Evolutionary conservation across 1,284 basidiomycete species (phyloP).

Genomic region (Athelia psychrophila): DNA sequence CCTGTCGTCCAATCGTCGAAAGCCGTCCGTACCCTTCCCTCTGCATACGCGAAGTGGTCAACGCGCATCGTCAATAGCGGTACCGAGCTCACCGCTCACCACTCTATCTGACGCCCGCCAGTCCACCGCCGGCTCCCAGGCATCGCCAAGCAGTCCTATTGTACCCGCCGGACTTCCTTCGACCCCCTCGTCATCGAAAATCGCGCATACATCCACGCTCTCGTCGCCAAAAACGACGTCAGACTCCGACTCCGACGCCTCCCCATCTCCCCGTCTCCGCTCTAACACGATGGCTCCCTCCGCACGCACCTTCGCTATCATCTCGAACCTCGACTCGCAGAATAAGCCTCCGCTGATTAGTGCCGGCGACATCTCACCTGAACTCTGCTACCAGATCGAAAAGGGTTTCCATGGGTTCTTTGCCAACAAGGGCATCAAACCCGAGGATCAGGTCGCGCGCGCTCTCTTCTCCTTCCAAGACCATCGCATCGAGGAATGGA

Average conservation of each 20-base stretch:
- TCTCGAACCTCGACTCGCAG: not conserved
- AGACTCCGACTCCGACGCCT: not conserved
- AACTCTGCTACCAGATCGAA: not conserved
- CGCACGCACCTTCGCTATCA: not conserved
- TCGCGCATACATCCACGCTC: conserved; percentile 12
- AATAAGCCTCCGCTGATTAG: not conserved
- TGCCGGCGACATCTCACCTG: not conserved
- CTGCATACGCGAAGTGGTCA: no score
- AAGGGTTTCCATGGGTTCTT: not conserved
- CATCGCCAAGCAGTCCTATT: no score
- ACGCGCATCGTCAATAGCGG: no score
- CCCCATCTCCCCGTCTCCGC: not conserved
- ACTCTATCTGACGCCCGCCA: no score
- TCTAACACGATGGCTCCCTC: not conserved
- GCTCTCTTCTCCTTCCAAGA: not conserved
- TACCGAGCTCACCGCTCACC: no score
- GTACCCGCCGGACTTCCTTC: no score
- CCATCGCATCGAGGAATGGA: not conserved
- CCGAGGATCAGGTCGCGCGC: not conserved
- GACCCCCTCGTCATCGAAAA: no score
- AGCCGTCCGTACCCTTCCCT: no score
- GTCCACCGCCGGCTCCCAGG: no score
- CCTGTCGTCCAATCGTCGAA: no score
- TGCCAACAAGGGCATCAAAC: not conserved
- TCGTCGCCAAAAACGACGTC: no score